Evolutionary conservation across 176 grass and related monocot species (phyloP).

Genomic region (Typha latifolia): DNA sequence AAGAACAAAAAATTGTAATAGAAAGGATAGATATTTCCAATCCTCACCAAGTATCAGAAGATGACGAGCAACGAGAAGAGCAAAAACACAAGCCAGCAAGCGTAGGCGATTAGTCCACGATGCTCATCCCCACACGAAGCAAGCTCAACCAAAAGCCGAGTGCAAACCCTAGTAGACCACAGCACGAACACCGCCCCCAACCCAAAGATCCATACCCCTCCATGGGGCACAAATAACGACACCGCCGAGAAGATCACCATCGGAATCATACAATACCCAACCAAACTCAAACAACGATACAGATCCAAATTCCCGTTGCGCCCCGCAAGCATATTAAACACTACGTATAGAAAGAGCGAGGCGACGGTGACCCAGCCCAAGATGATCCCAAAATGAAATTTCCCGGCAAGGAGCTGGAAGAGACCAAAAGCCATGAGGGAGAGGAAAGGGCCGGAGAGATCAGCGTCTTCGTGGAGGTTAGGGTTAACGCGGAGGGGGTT

Average conservation of each 20-base stretch:
- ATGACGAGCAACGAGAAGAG: constrained; percentile 91
- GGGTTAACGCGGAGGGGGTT: constrained; percentile 74
- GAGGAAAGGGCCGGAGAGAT: constrained; percentile 84
- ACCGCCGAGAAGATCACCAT: constrained; percentile 97
- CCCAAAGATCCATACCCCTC: constrained; percentile 58
- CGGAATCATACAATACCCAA: constrained; percentile 93
- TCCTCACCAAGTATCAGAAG: constrained; percentile 42
- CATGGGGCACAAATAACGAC: constrained; percentile 73
- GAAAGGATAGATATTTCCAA: background rate
- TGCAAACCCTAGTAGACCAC: constrained; percentile 85
- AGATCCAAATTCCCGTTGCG: constrained; percentile 75
- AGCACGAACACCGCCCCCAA: constrained; percentile 69
- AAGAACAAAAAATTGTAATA: background rate
- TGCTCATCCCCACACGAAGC: constrained; percentile 83
- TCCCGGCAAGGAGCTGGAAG: constrained; percentile 89
- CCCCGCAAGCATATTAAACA: constrained; percentile 73
- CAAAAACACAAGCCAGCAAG: constrained; percentile 89
- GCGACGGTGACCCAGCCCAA: constrained; percentile 87
- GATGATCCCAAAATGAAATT: constrained; percentile 94
- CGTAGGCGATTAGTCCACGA: constrained; percentile 66
- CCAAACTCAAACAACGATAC: constrained; percentile 80
- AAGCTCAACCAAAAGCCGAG: constrained; percentile 68
- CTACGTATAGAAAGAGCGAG: constrained; percentile 86
- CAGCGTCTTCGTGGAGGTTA: constrained; percentile 68
- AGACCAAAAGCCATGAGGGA: constrained; percentile 86